phyloP scores from a whole-genome alignment of 805 yeast species.

The Schizosaccharomyces japonicus region DNA sequence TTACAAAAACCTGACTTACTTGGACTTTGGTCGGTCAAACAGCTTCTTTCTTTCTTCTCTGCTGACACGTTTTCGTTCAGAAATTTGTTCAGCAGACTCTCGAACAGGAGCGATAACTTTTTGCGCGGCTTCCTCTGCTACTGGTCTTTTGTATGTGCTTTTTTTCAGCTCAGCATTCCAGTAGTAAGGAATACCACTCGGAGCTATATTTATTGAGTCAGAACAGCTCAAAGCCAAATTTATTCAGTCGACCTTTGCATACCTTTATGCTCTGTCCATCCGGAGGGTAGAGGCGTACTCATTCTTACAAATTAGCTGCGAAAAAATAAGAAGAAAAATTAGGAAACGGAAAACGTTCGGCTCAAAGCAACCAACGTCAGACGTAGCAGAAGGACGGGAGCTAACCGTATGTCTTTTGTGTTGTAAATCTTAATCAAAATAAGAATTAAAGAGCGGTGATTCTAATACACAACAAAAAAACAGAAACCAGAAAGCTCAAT shows the following conservation, averaged over 20 bases:
- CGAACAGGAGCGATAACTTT: slow-evolving; percentile 8
- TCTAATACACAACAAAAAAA: too few relatives aligned
- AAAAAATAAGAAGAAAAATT: background rate
- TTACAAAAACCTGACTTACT: slow-evolving; percentile 8
- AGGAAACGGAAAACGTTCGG: too few relatives aligned
- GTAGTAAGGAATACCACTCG: slow-evolving; percentile 20
- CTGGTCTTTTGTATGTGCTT: slow-evolving; percentile 21
- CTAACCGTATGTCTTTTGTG: too few relatives aligned
- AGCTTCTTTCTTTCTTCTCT: slow-evolving; percentile 7
- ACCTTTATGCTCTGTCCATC: slow-evolving; percentile 18
- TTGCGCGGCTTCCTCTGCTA: slow-evolving; percentile 8
- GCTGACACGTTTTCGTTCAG: background rate
- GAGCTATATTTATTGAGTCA: slow-evolving; percentile 12
- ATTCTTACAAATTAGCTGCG: background rate
- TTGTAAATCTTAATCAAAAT: too few relatives aligned
- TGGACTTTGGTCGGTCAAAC: slow-evolving; percentile 6
- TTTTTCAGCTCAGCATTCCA: slow-evolving; percentile 19
- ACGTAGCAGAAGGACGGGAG: too few relatives aligned
- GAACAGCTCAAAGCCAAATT: background rate
- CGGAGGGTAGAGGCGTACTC: slow-evolving; percentile 12
- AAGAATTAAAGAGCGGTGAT: too few relatives aligned
- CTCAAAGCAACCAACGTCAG: too few relatives aligned
- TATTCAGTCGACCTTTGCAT: background rate
- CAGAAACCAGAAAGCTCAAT: too few relatives aligned
- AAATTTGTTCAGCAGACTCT: background rate